Percentiles rank a stretch among this genome's conserved stretches.
Evolutionary conservation across 352 stramenopile species (phyloP).

Genomic region (Globisporangium mamillatum): DNA sequence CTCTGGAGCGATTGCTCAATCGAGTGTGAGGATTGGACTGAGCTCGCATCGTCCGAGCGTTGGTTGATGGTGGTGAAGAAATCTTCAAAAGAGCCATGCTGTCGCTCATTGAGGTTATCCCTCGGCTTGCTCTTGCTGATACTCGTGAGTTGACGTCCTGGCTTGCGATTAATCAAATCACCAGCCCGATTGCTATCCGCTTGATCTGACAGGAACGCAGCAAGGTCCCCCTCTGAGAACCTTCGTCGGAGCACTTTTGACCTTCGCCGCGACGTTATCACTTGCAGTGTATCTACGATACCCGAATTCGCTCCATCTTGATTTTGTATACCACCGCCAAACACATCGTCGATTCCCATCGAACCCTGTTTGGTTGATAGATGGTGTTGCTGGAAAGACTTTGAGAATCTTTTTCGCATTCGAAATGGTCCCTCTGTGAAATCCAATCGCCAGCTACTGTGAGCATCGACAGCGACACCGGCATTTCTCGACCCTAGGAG

Average conservation of each 20-base stretch:
- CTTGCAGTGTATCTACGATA: neutral
- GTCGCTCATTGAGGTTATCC: conserved; percentile 10
- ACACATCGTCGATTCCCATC: too few relatives aligned
- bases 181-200: neutral
- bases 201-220: neutral
- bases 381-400: neutral
- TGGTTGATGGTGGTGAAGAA: neutral
- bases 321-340: neutral
- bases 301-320: neutral
- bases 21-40: conserved; percentile 1
- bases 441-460: conserved; percentile 40
- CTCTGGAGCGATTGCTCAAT: neutral
- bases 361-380: neutral
- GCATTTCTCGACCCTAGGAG: neutral
- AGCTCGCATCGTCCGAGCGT: neutral
- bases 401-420: conserved; percentile 58
- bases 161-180: neutral
- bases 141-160: neutral
- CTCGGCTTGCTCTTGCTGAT: conserved; percentile 5
- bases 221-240: conserved; percentile 16
- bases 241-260: conserved; percentile 1
- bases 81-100: conserved; percentile 8
- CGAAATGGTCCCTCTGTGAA: conserved; percentile 64
- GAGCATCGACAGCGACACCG: neutral
- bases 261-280: neutral